Evolutionary conservation across 2,329 filamentous ascomycete genomes (phyloP).

Genomic region (Penicillium sp.): DNA sequence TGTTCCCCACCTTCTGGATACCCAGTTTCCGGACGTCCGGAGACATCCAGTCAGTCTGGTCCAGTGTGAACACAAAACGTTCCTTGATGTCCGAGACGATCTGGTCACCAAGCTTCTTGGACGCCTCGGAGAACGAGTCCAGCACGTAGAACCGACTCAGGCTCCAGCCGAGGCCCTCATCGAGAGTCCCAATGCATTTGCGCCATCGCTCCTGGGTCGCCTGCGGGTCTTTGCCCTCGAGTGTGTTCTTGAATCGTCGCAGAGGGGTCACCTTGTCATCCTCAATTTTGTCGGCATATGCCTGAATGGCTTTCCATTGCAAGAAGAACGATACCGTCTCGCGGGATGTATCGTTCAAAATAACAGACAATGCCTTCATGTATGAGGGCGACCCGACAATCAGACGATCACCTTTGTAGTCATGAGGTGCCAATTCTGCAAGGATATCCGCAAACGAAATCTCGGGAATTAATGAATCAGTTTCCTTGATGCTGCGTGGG

Average conservation of each 20-base stretch:
- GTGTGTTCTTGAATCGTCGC: conserved; percentile 55
- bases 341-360: conserved; percentile 52
- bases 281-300: conserved; percentile 53
- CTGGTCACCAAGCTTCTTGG: conserved; percentile 62
- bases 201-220: conserved; percentile 63
- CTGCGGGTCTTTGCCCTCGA: conserved; percentile 60
- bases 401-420: conserved; percentile 50
- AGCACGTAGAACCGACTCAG: conserved; percentile 67
- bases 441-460: conserved; percentile 54
- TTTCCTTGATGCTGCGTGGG: conserved; percentile 55
- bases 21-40: conserved; percentile 56
- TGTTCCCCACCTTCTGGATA: conserved; percentile 62
- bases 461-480: conserved; percentile 53
- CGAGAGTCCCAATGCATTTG: conserved; percentile 57
- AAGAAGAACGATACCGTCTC: conserved; percentile 60
- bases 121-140: conserved; percentile 61
- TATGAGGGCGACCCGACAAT: conserved; percentile 60
- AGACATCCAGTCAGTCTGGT: conserved; percentile 61
- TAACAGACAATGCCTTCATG: conserved; percentile 53
- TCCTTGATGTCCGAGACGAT: conserved; percentile 68
- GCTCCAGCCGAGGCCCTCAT: conserved; percentile 61
- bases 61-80: conserved; percentile 59
- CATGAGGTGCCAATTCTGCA: conserved; percentile 48
- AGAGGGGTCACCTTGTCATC: conserved; percentile 58
- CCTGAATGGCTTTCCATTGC: conserved; percentile 59